Conservation (phyloP, 495 filamentous ascomycete species). For the Immersiella caudata region DNA sequence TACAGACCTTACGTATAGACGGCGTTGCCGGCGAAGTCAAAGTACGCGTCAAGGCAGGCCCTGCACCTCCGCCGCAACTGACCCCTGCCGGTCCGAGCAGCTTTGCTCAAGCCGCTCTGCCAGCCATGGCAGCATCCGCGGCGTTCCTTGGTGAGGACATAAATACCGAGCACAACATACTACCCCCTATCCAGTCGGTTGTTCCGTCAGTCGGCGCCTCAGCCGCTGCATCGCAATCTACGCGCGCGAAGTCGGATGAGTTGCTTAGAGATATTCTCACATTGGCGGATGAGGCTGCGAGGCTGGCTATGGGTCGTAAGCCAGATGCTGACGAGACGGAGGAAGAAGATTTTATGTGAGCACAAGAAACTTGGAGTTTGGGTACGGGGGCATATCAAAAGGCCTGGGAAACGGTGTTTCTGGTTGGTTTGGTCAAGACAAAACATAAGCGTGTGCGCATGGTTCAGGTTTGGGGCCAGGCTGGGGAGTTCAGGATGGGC, state of each 20-base stretch:
- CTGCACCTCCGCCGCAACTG: neutral
- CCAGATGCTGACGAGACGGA: conserved; percentile 49
- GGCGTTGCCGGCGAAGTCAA: conserved; percentile 50
- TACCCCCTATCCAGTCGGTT: neutral
- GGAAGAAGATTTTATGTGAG: conserved; percentile 48
- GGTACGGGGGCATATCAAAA: neutral
- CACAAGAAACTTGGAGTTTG: neutral
- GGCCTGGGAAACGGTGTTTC: neutral
- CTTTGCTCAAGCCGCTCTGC: conserved; percentile 15
- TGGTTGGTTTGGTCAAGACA: neutral
- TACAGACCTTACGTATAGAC: conserved; percentile 43
- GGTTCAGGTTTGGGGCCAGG: neutral
- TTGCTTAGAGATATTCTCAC: conserved; percentile 47
- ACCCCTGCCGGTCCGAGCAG: neutral
- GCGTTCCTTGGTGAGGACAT: neutral
- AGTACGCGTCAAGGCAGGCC: conserved; percentile 37
- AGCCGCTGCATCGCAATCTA: conserved; percentile 4
- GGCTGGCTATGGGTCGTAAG: conserved; percentile 31
- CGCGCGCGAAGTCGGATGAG: conserved; percentile 39
- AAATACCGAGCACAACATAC: neutral
- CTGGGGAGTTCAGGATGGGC: neutral
- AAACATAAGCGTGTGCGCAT: neutral
- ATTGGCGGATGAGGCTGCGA: conserved; percentile 42
- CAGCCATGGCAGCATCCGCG: conserved; percentile 18
- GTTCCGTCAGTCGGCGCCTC: neutral